Conservation (phyloP, 345 rosid genomes). For the Trapa incisa region DNA sequence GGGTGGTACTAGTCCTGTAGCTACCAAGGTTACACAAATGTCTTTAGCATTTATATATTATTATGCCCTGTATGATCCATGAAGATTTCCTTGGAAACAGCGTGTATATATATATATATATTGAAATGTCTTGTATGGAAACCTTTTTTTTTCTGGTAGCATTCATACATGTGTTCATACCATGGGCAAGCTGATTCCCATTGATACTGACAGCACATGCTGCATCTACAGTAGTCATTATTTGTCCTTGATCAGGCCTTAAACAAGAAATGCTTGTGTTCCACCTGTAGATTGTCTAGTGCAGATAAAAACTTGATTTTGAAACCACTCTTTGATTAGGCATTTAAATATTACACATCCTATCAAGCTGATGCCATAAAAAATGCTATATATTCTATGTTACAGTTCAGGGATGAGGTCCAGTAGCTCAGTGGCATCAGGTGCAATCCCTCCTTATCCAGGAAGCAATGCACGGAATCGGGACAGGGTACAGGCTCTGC, state of each 20-base stretch:
- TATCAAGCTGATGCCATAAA: not conserved
- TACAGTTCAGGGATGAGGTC: slow-evolving; percentile 54
- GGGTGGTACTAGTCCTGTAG: not conserved
- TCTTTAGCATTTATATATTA: not conserved
- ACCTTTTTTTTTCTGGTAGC: not conserved
- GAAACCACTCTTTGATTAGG: not conserved
- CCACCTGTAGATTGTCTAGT: not conserved
- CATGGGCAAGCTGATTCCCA: not conserved
- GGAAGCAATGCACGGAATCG: slow-evolving; percentile 85
- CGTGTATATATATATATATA: no score
- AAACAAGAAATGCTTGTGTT: not conserved
- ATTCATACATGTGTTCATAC: not conserved
- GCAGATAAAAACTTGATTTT: not conserved
- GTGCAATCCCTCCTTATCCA: slow-evolving; percentile 64
- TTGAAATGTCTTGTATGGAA: not conserved
- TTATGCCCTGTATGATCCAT: no score
- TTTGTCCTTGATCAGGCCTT: not conserved
- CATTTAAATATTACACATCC: not conserved
- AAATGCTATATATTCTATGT: not conserved
- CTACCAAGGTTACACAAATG: not conserved
- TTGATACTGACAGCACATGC: not conserved
- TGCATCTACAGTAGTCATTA: not conserved
- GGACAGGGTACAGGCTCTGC: slow-evolving; percentile 84
- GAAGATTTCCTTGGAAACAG: not conserved
- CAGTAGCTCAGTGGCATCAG: slow-evolving; percentile 55